phyloP scores from a whole-genome alignment of 805 yeast species.

The Pichia kluyveri region DNA sequence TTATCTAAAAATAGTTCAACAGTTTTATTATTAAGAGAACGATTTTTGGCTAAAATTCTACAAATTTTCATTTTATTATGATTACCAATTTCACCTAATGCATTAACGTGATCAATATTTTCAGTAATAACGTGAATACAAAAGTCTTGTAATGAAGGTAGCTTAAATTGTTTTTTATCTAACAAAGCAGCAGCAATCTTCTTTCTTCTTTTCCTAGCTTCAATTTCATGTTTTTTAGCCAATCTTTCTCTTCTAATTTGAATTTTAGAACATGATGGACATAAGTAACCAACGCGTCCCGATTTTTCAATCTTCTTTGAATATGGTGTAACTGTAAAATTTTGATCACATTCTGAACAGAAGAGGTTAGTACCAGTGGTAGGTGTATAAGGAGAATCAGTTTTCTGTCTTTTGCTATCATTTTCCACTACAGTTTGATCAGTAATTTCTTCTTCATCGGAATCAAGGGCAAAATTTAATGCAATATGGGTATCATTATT shows the following conservation, averaged over 20 bases:
- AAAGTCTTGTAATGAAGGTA: slow-evolving; percentile 73
- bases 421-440: slow-evolving; percentile 7
- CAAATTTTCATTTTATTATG: slow-evolving; percentile 63
- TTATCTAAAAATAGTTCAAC: slow-evolving; percentile 65
- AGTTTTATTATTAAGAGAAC: slow-evolving; percentile 70
- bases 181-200: slow-evolving; percentile 77
- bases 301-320: slow-evolving; percentile 40
- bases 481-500: slow-evolving; percentile 18
- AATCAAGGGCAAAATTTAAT: slow-evolving; percentile 5
- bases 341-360: slow-evolving; percentile 55
- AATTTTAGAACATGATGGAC: slow-evolving; percentile 50
- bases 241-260: slow-evolving; percentile 34
- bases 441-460: slow-evolving; percentile 9
- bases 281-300: slow-evolving; percentile 52
- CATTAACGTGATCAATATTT: slow-evolving; percentile 67
- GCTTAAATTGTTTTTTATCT: slow-evolving; percentile 52
- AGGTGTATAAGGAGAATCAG: slow-evolving; percentile 8
- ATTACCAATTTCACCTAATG: slow-evolving; percentile 71
- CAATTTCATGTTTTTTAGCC: slow-evolving; percentile 43
- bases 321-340: slow-evolving; percentile 58
- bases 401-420: slow-evolving; percentile 11
- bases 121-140: slow-evolving; percentile 62
- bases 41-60: slow-evolving; percentile 68
- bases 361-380: slow-evolving; percentile 21
- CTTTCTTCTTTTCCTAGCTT: slow-evolving; percentile 66